Percentiles rank a stretch among this genome's conserved stretches.
Evolutionary conservation across 805 yeast genomes (phyloP).

Genomic region (Kodamaea jinghongensis): DNA sequence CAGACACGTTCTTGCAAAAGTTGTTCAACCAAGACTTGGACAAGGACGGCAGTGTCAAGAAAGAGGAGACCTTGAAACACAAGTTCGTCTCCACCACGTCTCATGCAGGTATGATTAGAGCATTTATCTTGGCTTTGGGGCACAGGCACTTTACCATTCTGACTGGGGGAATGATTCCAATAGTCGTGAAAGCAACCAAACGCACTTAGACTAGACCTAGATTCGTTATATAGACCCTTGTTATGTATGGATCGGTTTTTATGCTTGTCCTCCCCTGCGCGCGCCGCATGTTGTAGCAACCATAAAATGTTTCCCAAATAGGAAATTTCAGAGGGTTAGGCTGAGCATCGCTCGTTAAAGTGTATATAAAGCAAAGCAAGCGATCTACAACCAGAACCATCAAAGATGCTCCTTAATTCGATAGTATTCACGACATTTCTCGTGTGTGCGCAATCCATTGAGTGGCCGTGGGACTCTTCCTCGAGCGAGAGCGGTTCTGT

Average conservation of each 20-base stretch:
- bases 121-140: constrained; percentile 47
- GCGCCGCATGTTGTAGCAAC: not conserved
- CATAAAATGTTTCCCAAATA: not conserved
- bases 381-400: too few relatives aligned
- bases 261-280: too few relatives aligned
- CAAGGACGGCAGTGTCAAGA: constrained; percentile 16
- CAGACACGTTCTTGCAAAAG: constrained; percentile 42
- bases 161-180: constrained; percentile 65
- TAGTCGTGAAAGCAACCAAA: constrained; percentile 48
- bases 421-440: constrained; percentile 1
- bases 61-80: constrained; percentile 19
- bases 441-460: not conserved
- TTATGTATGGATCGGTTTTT: too few relatives aligned
- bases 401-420: not conserved
- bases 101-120: constrained; percentile 60
- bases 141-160: constrained; percentile 59
- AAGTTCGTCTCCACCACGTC: constrained; percentile 48
- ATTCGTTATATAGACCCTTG: not conserved
- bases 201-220: not conserved
- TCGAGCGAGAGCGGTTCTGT: not conserved
- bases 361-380: too few relatives aligned
- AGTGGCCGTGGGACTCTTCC: constrained; percentile 8
- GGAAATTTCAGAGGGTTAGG: not conserved
- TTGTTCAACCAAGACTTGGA: constrained; percentile 24
- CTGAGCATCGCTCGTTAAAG: too few relatives aligned